Evolutionary conservation across 1,284 basidiomycete genomes (phyloP), one percentile per base, ranked within the genome.

Genomic region (Ustilago tritici): DNA sequence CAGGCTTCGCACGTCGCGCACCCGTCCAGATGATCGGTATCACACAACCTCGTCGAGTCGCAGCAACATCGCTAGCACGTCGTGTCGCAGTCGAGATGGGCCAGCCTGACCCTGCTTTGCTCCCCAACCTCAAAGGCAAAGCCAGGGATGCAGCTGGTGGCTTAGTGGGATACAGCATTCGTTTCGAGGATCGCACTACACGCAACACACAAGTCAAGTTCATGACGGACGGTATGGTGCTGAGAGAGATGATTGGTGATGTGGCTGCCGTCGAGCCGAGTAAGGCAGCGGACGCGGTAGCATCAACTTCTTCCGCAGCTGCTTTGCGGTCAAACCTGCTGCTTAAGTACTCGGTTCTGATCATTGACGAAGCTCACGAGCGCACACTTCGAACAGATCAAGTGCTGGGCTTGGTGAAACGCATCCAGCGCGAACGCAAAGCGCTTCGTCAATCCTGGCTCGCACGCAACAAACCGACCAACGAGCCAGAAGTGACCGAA

Each of bases 321-420:
- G 34, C 65, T 15, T 53, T 79, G 19, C 63, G 47, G 12, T 76
- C 68, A 46, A 66, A 61, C 83, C 87, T 93, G n/a, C 88, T 98
- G 56, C 90, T 91, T 61, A 90, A 90, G 54, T 99, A 98, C 87
- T 93, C 93, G 81, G 90, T 96, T 15, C 89, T 99, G 65, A 90
- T 99, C 71, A 91, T 99, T 59, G 96, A 99, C 84, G 96, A 99
- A 85, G 96, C 96, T 2, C 97, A 99, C 88, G 96, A 99, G 85
- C 90, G 96, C 53, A 97, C 95, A 0, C 88, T 99, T 43, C 90
- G 95, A 43, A 98, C 96, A 6, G 96, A 99, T 87, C 89, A 99
- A 67, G 89, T 98, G n/a, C 90, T 99, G 53, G 93, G 95, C 1
- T 93, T 92, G 66, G 89, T 98, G 56, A 98, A 96, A 87, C 70